Base-by-base conservation (phyloP, 352 stramenopile genomes). In the Pythium scleroteichum region DNA sequence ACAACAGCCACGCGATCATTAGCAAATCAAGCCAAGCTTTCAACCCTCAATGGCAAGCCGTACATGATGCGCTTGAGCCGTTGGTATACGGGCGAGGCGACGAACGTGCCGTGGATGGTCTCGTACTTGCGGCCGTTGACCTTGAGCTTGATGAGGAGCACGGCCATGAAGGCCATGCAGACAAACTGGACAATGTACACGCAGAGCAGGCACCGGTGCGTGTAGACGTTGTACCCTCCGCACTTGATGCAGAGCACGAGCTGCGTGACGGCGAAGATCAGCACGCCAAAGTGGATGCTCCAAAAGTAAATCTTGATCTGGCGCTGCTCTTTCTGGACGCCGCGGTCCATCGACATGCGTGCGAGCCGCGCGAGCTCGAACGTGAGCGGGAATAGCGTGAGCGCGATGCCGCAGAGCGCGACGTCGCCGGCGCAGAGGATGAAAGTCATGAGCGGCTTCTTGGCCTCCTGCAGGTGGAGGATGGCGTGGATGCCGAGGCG, bases 41-140 rank as follows among this genome's bases (percentile, higher is more conserved):
- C n/a, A n/a, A n/a, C n/a, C 10, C 29, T 35, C 29, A 10, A 35
- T 5, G 10, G 29, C 5, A 10, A 16, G 14, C 47, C 57, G 51
- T 74, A 79, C 76, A 90, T 80, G 66, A 90, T 88, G 23, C 69
- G 68, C 63, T 88, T 82, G 59, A 90, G 78, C 39, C 80, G 72
- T 49, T 79, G 64, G 52, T 90, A 90, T 17, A 90, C 65, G 17
- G 81, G 81, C 8, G 81, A 90, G 1, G 64, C 69, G 50, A 87
- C 69, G 46, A 90, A 86, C 41, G 76, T 66, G 19, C 79, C 79
- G 50, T 88, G 75, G 2, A 88, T 73, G 27, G 76, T 86, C 51
- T 91, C 82, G 42, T 80, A 79, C 53, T 89, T 74, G 39, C 79
- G 71, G 42, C 78, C 79, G 17, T 66, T 70, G 22, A 72, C 54